Evolutionary conservation across 176 grass and related monocot genomes (phyloP), one percentile per base, ranked within the genome.

Genomic region (Juncus effusus): DNA sequence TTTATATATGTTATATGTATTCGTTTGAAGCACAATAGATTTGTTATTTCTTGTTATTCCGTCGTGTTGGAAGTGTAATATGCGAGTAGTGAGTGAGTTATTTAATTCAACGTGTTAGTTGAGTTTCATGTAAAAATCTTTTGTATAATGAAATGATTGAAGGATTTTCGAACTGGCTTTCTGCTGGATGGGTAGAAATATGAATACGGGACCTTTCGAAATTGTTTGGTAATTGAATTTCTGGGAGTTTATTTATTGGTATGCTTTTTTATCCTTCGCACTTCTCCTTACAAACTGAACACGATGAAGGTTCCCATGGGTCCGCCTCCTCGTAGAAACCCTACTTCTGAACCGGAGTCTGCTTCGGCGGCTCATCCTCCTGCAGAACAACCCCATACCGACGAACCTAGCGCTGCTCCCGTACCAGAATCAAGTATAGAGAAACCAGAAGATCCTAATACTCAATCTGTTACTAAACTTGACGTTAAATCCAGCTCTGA

Each of bases 241-340:
- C 28, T 38, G 19, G 19, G 5, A 54, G 15, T 40, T 55, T 7
- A 69, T 14, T 56, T 61, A 1, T 13, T 40, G 36, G 7, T 40
- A 40, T 39, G 51, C 10, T 39, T 62, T 62, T 42, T 19, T 66
- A 10, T 3, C 7, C 10, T 41, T 28, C 19, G 19, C 19, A 28
- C 19, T 28, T 28, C 19, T 6, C 63, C 42, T 13, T 5, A 4
- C 3, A 40, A 11, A 52, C 15, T 10, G 16, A 9, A 38, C 49
- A 63, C 62, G 63, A 96, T 90, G 91, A 62, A 88, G 62, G 76
- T 74, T 60, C 56, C 81, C 60, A 90, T 90, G 84, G 83, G 80
- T 2, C 81, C 81, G 36, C 83, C 93, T 0, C 74, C 88, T 38
- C 77, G 77, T 12, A 71, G 82, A 40, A 87, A 85, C 84, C 64